phyloP scores from a whole-genome alignment of 495 filamentous ascomycete genomes.

The Penicillium macrosclerotiorum region DNA sequence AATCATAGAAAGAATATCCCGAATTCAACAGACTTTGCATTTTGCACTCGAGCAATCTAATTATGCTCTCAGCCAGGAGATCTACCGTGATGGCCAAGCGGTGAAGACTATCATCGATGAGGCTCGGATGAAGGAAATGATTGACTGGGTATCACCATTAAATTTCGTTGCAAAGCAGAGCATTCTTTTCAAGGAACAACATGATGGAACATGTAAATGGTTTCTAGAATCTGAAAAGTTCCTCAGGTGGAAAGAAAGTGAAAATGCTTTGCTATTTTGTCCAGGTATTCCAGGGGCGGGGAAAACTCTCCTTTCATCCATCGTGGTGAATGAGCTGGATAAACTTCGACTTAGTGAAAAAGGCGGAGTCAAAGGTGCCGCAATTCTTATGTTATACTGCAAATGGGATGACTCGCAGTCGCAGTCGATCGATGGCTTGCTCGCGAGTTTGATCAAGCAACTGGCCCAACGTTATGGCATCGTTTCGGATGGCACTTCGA shows the following conservation, averaged over 20 bases:
- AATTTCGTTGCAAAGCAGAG: slow-evolving; percentile 6
- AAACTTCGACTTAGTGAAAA: slow-evolving; percentile 5
- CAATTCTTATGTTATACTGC: slow-evolving; percentile 3
- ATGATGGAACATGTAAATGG: slow-evolving; percentile 5
- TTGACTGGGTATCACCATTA: slow-evolving; percentile 2
- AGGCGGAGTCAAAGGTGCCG: not conserved
- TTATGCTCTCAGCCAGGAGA: slow-evolving; percentile 1
- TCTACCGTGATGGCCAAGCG: slow-evolving; percentile 2
- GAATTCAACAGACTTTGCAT: slow-evolving; percentile 4
- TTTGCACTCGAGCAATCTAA: not conserved
- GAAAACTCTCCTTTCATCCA: slow-evolving; percentile 2
- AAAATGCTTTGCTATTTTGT: slow-evolving; percentile 3
- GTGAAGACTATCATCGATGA: slow-evolving; percentile 1
- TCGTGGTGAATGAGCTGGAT: slow-evolving; percentile 5
- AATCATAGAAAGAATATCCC: not conserved
- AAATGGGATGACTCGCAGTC: slow-evolving; percentile 8
- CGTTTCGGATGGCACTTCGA: not conserved
- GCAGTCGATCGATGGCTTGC: not conserved
- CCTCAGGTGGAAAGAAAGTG: not conserved
- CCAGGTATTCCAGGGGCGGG: slow-evolving; percentile 3
- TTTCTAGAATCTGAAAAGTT: slow-evolving; percentile 3
- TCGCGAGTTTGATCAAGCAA: slow-evolving; percentile 5
- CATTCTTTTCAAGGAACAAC: slow-evolving; percentile 3
- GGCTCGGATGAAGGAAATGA: slow-evolving; percentile 4
- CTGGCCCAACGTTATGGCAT: slow-evolving; percentile 3